Percentiles rank a stretch among this genome's conserved stretches.
phyloP scores from a whole-genome alignment of 768 basidiomycete genomes.

The Obba rivulosa region DNA sequence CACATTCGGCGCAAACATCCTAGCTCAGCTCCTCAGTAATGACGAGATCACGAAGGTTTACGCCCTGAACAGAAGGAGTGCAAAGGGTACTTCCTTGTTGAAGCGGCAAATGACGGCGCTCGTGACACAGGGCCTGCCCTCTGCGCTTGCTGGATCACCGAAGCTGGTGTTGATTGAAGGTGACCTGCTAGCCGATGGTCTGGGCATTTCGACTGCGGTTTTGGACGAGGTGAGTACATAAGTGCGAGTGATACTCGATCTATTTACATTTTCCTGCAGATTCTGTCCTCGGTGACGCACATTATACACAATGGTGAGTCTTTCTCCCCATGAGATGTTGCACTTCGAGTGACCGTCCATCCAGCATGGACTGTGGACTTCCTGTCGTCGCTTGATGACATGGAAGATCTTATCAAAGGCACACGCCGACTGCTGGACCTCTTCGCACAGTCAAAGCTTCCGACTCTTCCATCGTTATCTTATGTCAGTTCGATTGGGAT shows the following conservation, averaged over 20 bases:
- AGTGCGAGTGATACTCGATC: background rate
- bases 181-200: background rate
- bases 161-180: slow-evolving; percentile 4
- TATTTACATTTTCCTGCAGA: background rate
- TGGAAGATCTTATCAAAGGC: background rate
- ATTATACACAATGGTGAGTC: slow-evolving; percentile 9
- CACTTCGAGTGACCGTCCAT: background rate
- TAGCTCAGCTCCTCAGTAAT: slow-evolving; percentile 1
- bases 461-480: background rate
- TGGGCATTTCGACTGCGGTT: background rate
- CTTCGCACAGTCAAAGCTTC: background rate
- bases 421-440: background rate
- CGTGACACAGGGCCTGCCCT: background rate
- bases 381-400: background rate
- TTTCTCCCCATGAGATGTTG: background rate
- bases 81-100: background rate
- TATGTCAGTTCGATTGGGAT: background rate
- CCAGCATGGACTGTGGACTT: slow-evolving; percentile 2
- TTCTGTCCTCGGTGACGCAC: slow-evolving; percentile 5
- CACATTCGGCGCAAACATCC: slow-evolving; percentile 8
- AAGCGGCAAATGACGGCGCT: background rate
- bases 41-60: slow-evolving; percentile 4
- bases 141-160: background rate
- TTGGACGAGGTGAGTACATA: background rate
- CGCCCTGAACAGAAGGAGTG: background rate